Percentiles rank a stretch among this genome's conserved stretches.
phyloP scores from a whole-genome alignment of 768 basidiomycete genomes.

The Suillus americanus region DNA sequence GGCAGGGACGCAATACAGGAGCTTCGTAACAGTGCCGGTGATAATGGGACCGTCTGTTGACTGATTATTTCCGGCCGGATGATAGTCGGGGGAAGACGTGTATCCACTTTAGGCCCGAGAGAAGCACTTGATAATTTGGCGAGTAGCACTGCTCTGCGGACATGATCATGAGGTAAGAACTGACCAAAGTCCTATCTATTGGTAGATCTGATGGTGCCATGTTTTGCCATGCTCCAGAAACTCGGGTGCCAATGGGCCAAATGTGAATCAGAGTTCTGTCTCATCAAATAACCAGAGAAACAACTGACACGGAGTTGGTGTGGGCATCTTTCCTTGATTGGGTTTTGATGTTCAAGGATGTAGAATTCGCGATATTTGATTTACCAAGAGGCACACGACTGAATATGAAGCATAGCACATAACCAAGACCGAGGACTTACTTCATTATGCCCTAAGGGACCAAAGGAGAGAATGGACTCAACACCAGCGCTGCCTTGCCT shows the following conservation, averaged over 20 bases:
- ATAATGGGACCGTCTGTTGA: background rate
- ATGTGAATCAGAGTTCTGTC: background rate
- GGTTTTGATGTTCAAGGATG: background rate
- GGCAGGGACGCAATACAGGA: background rate
- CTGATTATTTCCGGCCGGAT: background rate
- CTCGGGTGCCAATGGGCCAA: background rate
- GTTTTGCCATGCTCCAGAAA: background rate
- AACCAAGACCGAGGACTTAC: slow-evolving; percentile 2
- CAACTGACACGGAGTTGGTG: slow-evolving; percentile 1
- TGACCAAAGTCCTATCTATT: background rate
- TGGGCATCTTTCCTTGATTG: background rate
- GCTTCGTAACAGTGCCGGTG: slow-evolving; percentile 1
- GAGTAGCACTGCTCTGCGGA: background rate
- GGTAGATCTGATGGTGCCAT: slow-evolving; percentile 3
- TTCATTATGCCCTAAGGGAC: background rate
- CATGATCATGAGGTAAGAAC: background rate
- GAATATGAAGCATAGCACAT: background rate
- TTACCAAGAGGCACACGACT: background rate
- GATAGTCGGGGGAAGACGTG: background rate
- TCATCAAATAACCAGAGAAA: slow-evolving; percentile 1
- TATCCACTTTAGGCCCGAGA: background rate
- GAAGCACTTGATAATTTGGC: background rate
- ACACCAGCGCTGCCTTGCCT: background rate
- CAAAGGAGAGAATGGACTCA: background rate
- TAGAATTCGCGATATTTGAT: background rate